Conservation (phyloP, 495 filamentous ascomycete genomes). For the Lentithecium fluviatile region DNA sequence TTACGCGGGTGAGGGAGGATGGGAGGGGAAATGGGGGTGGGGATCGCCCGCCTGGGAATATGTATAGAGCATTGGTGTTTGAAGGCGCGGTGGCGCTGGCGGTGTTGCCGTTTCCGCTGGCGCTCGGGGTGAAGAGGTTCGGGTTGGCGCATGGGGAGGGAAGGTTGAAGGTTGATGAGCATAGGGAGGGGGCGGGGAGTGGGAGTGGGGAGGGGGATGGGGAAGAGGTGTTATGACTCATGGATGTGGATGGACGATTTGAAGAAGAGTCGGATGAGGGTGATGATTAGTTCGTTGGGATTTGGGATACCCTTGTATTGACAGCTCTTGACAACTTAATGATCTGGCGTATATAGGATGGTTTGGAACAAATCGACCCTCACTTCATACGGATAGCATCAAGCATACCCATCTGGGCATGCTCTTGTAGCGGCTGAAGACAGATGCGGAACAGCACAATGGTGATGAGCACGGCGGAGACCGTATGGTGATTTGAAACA, state of each 20-base stretch:
- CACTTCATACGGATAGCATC: too few species aligned
- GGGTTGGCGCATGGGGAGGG: slow-evolving; percentile 56
- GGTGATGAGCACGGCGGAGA: too few species aligned
- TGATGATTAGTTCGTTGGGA: too few species aligned
- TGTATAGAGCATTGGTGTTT: slow-evolving; percentile 75
- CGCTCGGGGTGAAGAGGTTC: slow-evolving; percentile 56
- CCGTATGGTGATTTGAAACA: too few species aligned
- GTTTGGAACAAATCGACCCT: too few species aligned
- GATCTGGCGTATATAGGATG: too few species aligned
- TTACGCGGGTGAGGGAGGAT: slow-evolving; percentile 9
- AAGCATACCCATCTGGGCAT: too few species aligned
- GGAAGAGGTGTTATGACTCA: slow-evolving; percentile 5
- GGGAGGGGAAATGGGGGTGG: slow-evolving; percentile 27
- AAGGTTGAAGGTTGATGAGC: slow-evolving; percentile 58
- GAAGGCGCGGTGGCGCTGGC: slow-evolving; percentile 66
- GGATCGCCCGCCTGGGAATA: slow-evolving; percentile 62
- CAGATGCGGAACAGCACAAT: too few species aligned
- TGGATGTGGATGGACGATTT: background rate
- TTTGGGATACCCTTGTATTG: too few species aligned
- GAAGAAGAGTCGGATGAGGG: too few species aligned
- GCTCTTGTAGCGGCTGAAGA: too few species aligned
- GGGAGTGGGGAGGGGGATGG: slow-evolving; percentile 5
- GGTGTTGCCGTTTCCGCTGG: slow-evolving; percentile 64
- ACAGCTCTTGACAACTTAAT: too few species aligned
- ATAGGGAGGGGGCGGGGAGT: slow-evolving; percentile 10